A percentile compares a stretch with the other conserved stretches of the same genome.
These are phyloP conservation scores for Ascochyta koolunga DNA, from an alignment of 2,329 filamentous ascomycete species.

Conservation along the genomic window DNA sequence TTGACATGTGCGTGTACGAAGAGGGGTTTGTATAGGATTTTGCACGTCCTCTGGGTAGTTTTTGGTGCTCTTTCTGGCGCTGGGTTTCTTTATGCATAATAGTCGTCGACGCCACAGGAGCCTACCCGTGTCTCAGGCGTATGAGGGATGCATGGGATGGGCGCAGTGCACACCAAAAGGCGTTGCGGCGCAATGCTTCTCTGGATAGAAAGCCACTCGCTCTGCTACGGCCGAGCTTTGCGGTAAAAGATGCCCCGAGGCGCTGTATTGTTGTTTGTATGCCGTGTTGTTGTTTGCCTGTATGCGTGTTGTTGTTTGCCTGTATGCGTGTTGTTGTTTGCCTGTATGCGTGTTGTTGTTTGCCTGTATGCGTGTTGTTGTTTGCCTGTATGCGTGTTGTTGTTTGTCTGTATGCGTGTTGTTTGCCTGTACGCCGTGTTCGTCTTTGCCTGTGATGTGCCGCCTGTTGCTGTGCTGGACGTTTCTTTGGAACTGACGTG, in stretches of 20 bases:
- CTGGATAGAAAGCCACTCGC: constrained; percentile 42
- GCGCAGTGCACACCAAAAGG: constrained; percentile 21
- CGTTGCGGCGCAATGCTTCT: constrained; percentile 20
- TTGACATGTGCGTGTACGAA: constrained; percentile 10
- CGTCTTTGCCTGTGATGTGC: not conserved
- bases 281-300: too few relatives aligned
- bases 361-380: too few relatives aligned
- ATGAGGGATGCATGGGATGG: constrained; percentile 21
- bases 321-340: too few relatives aligned
- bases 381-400: too few relatives aligned
- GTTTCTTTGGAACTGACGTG: not conserved
- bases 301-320: too few relatives aligned
- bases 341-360: too few relatives aligned
- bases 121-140: constrained; percentile 22
- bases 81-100: constrained; percentile 19
- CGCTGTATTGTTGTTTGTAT: too few relatives aligned
- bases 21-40: constrained; percentile 19
- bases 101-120: constrained; percentile 21
- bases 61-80: constrained; percentile 22
- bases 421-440: too few relatives aligned
- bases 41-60: constrained; percentile 20
- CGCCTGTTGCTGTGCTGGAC: constrained; percentile 9
- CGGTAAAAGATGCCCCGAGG: constrained; percentile 33
- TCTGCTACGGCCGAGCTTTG: constrained; percentile 26
- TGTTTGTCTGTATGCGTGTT: too few relatives aligned